These are phyloP conservation scores for Halocafeteria seosinensis DNA, from an alignment of 108 stramenopile genomes.

Conservation along the genomic window DNA sequence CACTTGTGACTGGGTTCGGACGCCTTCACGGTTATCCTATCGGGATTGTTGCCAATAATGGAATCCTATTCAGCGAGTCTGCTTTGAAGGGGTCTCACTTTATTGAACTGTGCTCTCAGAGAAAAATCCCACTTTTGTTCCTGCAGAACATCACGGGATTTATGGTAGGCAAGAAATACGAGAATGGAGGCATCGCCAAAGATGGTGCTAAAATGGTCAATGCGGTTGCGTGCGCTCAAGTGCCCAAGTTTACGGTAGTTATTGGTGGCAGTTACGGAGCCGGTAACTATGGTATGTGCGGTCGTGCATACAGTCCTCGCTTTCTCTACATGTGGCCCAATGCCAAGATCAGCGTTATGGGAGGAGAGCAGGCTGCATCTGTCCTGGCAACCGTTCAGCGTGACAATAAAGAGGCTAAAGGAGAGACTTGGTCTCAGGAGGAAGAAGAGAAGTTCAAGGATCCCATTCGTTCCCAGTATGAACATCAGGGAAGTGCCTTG, in stretches of 20 bases:
- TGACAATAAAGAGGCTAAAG: constrained; percentile 50
- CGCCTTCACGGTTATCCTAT: constrained; percentile 72
- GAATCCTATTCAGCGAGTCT: constrained; percentile 74
- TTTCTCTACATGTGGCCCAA: constrained; percentile 98
- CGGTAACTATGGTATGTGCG: constrained; percentile 94
- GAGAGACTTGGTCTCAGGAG: constrained; percentile 42
- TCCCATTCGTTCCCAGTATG: constrained; percentile 35
- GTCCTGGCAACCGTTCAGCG: constrained; percentile 76
- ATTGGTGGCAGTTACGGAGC: constrained; percentile 63
- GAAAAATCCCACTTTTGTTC: constrained; percentile 79
- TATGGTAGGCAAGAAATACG: constrained; percentile 85
- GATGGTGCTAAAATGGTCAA: constrained; percentile 79
- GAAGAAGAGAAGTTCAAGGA: constrained; percentile 51
- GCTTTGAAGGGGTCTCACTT: constrained; percentile 85
- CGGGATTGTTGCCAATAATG: constrained; percentile 93
- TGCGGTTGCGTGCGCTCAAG: constrained; percentile 72
- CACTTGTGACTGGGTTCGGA: constrained; percentile 82
- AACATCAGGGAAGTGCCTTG: constrained; percentile 45
- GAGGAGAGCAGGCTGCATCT: constrained; percentile 84
- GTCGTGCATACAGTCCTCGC: constrained; percentile 72
- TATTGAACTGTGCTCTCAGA: constrained; percentile 86
- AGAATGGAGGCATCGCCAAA: constrained; percentile 88
- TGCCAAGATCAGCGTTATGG: constrained; percentile 82
- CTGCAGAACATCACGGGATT: constrained; percentile 95
- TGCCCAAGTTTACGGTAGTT: constrained; percentile 86